Evolutionary conservation across 2,329 filamentous ascomycete species (phyloP), one percentile per base, ranked within the genome.

Genomic region (Rhexocercosporidium sp.): DNA sequence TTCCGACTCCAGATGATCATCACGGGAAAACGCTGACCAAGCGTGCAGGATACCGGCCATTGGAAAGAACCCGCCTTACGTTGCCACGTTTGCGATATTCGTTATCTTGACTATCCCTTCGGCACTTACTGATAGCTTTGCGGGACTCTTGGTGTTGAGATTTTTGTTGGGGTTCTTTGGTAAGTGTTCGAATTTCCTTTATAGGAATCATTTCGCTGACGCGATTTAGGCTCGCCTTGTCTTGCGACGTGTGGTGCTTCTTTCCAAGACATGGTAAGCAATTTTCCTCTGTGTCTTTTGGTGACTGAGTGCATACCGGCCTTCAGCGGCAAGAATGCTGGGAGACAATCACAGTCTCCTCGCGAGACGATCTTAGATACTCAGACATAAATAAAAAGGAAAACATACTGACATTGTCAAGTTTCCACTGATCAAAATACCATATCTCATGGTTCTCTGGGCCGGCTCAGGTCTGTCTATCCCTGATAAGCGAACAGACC

Each of bases 21-120:
- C 5, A 37, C 34, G 8, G 12, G 34, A 11, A 37, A 11, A 11
- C 3, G 34, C 12, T 37, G 3, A 37, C 34, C 0, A 37, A 37
- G 8, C 8, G 8, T 6, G 8, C 34, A 44, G 41, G 78, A 53
- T 65, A 5, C 16, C 54, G 5, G 34, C 46, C 12, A 51, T 59
- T 53, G 44, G 54, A 25, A 9, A 22, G 12, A 39, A 39, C 20
- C 22, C 44, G 11, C 27, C 18, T 18, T 92, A 92, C 77, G 84
- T 90, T 51, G 75, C 86, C 71, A 89, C 89, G 14, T 89, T 92
- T 78, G 84, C 85, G 64, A 80, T 91, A 31, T 92, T 91, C 74
- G 44, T 68, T 77, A 92, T 11, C 85, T 84, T 92, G 7, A 85
- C 83, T 5, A 83, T 92, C 29, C 88, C 89, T 0, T 85, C 88